Evolutionary conservation across 371 early-diverging fungal genomes (phyloP).

Genomic region (Blakeslea trispora): DNA sequence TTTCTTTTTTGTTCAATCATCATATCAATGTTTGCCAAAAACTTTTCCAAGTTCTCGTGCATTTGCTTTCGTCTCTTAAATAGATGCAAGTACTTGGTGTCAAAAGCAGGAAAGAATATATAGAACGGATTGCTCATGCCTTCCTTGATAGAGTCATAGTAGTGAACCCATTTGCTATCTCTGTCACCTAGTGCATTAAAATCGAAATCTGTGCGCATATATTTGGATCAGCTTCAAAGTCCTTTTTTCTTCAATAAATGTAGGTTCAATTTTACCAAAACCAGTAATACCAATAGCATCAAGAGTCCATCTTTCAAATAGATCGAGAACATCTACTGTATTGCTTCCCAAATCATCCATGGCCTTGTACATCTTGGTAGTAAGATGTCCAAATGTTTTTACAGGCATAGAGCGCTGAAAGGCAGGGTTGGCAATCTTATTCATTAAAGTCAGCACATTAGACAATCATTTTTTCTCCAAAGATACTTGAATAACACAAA

Average conservation of each 20-base stretch:
- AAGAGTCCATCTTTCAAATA: conserved; percentile 34
- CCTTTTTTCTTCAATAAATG: neutral
- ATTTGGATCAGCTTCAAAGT: too few relatives aligned
- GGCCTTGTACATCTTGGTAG: conserved; percentile 21
- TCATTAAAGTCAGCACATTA: neutral
- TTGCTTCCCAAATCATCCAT: conserved; percentile 21
- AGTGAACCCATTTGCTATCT: conserved; percentile 28
- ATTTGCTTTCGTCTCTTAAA: conserved; percentile 16
- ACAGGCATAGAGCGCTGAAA: conserved; percentile 43
- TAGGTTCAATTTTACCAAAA: conserved; percentile 24
- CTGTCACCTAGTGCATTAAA: conserved; percentile 31
- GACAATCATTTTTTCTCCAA: too few relatives aligned
- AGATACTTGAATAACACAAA: too few relatives aligned
- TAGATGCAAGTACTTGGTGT: conserved; percentile 23
- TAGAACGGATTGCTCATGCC: conserved; percentile 36
- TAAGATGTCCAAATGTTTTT: conserved; percentile 30
- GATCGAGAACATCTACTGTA: conserved; percentile 21
- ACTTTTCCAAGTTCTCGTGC: conserved; percentile 18
- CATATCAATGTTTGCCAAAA: conserved; percentile 19
- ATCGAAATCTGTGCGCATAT: conserved; percentile 29
- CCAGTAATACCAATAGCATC: conserved; percentile 45
- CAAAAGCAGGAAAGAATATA: conserved; percentile 53
- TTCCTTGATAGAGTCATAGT: conserved; percentile 27
- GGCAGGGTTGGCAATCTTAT: conserved; percentile 39
- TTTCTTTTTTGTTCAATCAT: conserved; percentile 45